Evolutionary conservation across 1,284 basidiomycete genomes (phyloP).

Genomic region (Fistulinella staudtii): DNA sequence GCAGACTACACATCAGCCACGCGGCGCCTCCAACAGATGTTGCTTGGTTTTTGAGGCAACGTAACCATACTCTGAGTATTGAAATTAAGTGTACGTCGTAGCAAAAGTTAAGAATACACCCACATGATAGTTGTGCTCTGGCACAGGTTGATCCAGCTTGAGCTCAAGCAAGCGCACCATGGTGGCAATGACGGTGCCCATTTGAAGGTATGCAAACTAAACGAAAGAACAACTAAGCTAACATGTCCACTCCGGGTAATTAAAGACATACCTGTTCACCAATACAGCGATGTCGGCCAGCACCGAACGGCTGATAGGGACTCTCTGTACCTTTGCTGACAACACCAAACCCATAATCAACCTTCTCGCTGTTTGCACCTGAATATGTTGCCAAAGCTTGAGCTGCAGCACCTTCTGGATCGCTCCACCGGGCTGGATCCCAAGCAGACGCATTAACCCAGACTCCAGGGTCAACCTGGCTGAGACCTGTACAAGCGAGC

Average conservation of each 20-base stretch:
- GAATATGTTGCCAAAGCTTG: constrained; percentile 72
- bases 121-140: constrained; percentile 88
- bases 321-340: constrained; percentile 91
- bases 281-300: constrained; percentile 92
- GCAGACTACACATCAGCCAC: constrained; percentile 30
- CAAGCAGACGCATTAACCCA: constrained; percentile 79
- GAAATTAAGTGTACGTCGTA: background rate
- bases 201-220: constrained; percentile 93
- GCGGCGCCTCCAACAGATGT: constrained; percentile 45
- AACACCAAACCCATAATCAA: constrained; percentile 94
- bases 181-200: constrained; percentile 80
- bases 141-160: constrained; percentile 63
- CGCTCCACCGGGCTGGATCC: constrained; percentile 85
- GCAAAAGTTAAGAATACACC: constrained; percentile 32
- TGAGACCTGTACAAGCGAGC: constrained; percentile 85
- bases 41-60: constrained; percentile 52
- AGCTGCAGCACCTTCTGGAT: constrained; percentile 71
- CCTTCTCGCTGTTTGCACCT: constrained; percentile 77
- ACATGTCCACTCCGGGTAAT: background rate
- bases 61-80: constrained; percentile 66
- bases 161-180: constrained; percentile 79
- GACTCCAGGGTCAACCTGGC: constrained; percentile 81
- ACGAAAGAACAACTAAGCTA: constrained; percentile 1
- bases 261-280: constrained; percentile 43
- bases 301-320: constrained; percentile 95